These are phyloP conservation scores for Heterobasidion irregulare DNA, from an alignment of 1,284 basidiomycete species.

Conservation along the genomic window DNA sequence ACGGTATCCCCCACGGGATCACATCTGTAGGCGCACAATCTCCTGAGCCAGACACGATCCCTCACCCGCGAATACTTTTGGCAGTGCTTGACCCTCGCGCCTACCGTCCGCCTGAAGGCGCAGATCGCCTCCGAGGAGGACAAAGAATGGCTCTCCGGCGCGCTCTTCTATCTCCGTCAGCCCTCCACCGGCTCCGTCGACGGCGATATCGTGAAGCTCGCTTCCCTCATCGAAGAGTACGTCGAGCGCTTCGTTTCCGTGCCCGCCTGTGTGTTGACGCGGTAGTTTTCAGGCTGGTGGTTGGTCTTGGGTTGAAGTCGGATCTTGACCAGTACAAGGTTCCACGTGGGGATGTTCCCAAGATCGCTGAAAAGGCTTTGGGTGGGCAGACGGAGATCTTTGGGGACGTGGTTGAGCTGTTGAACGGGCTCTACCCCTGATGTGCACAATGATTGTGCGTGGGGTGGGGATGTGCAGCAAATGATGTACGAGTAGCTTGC, in stretches of 20 bases:
- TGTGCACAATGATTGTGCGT: too few relatives aligned
- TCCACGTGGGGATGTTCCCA: conserved; percentile 40
- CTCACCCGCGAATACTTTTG: not conserved
- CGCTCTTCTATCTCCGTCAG: conserved; percentile 47
- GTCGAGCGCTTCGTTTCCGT: conserved; percentile 13
- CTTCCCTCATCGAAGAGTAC: conserved; percentile 45
- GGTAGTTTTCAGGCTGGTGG: conserved; percentile 32
- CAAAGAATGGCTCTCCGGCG: conserved; percentile 46
- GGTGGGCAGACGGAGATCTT: conserved; percentile 27
- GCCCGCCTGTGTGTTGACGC: not conserved
- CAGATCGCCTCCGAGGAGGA: conserved; percentile 45
- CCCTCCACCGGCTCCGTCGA: conserved; percentile 53
- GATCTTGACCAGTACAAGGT: conserved; percentile 53
- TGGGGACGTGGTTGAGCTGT: conserved; percentile 32
- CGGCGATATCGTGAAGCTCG: conserved; percentile 46
- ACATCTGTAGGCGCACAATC: conserved; percentile 50
- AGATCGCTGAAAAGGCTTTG: conserved; percentile 42
- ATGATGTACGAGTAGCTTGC: too few relatives aligned
- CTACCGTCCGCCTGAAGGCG: conserved; percentile 52
- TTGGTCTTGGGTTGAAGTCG: conserved; percentile 45
- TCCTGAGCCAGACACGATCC: not conserved
- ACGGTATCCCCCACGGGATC: conserved; percentile 75
- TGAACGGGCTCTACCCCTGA: conserved; percentile 35
- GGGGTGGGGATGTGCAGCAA: too few relatives aligned
- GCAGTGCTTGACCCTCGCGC: conserved; percentile 69